A percentile compares a stretch with the other conserved stretches of the same genome.
Conservation (phyloP, 2,329 filamentous ascomycete genomes). For the Sporothrix mexicana region DNA sequence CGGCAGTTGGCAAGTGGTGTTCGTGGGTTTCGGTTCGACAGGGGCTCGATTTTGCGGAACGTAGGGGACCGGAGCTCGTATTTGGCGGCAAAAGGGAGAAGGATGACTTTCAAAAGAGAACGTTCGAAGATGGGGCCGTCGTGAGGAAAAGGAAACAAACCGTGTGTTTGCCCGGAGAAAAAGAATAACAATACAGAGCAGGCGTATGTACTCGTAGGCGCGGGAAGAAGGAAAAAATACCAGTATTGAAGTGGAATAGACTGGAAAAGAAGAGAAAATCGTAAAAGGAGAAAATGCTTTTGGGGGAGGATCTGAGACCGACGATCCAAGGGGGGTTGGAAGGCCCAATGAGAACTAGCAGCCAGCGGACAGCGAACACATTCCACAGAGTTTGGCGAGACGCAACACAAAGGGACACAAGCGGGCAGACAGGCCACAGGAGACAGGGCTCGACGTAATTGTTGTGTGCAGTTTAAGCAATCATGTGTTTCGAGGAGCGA, state of each 20-base stretch:
- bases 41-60: conserved; percentile 16
- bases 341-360: conserved; percentile 12
- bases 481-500: neutral
- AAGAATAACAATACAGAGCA: neutral
- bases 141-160: neutral
- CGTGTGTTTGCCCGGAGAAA: conserved; percentile 17
- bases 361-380: conserved; percentile 10
- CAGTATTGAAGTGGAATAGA: too few species aligned
- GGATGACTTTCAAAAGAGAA: neutral
- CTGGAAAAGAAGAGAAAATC: conserved; percentile 26
- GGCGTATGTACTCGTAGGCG: neutral
- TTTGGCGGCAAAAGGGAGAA: conserved; percentile 8
- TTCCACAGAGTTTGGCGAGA: conserved; percentile 24
- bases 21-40: conserved; percentile 12
- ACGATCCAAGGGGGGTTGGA: conserved; percentile 30
- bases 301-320: conserved; percentile 32
- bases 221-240: conserved; percentile 4
- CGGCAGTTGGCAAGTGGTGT: neutral
- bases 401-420: neutral
- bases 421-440: neutral
- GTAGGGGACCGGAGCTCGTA: conserved; percentile 1
- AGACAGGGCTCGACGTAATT: neutral
- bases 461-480: too few species aligned
- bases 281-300: conserved; percentile 21
- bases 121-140: conserved; percentile 2